Base-by-base conservation (phyloP, 768 basidiomycete species). In the Mycena filopes region DNA sequence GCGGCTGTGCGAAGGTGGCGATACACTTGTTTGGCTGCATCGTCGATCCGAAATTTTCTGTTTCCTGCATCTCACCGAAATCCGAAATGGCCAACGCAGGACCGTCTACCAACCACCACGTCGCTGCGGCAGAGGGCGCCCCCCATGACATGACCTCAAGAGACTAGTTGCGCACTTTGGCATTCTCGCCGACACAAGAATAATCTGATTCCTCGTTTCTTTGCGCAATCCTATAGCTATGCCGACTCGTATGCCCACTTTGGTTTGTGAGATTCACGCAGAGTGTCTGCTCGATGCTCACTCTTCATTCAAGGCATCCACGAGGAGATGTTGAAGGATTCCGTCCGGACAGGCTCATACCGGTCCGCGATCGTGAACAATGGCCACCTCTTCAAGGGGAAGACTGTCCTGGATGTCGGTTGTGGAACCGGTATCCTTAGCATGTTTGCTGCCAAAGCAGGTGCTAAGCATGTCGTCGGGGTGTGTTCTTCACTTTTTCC, bases 261-360 rank as follows among this genome's bases (percentile, higher is more conserved):
- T 65, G 95, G 95, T 95, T 72, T 63, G 85, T 76, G 55, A 47
- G 36, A 40, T 67, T 25, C 40, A 42, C 33, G 33, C 21, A 20
- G 28, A 48, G 58, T 21, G 20, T 41, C 54, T 40, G 8, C 13
- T 4, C 33, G 54, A 49, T 33, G 4, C 55, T 72, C 11, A 61
- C 21, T 46, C 18, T 47, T 50, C 28, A 9, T 9, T 67, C 23
- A 71, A 98, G 95, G 96, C 63, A 98, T 98, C 72, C 96, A 98
- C 77, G 96, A 99, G 81, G 98, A 99, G 82, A 99, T 99, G 98
- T 81, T 99, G 78, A 99, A 99, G 80, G 98, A 99, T 80, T 81
- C 83, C 41, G 95, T 99, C 70, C 91, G 98, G 66, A 99, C 98
- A 47, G 89, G 95, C 36, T 94, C 96, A 45, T 99, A 99, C 86